Evolutionary conservation across 352 stramenopile genomes (phyloP).

Genomic region (Hyaloperonospora arabidopsidis): DNA sequence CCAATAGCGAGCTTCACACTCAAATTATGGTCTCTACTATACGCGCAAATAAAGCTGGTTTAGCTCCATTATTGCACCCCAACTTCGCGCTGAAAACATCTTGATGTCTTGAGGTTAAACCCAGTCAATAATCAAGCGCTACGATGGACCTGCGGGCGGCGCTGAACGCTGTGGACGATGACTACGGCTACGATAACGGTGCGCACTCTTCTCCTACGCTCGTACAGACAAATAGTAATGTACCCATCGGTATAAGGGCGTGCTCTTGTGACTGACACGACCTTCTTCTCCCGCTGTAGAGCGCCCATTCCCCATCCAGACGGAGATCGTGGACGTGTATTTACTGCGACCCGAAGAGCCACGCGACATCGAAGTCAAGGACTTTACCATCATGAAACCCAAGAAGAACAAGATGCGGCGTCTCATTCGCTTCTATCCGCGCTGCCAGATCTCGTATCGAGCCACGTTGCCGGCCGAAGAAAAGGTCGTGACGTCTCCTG

Average conservation of each 20-base stretch:
- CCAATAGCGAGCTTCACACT: no score
- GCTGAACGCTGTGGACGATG: conserved; percentile 22
- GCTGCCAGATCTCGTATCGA: conserved; percentile 67
- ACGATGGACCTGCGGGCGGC: conserved; percentile 21
- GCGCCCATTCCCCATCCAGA: conserved; percentile 26
- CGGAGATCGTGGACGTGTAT: conserved; percentile 67
- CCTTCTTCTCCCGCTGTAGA: conserved; percentile 4
- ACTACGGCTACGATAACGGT: conserved; percentile 20
- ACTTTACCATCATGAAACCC: conserved; percentile 80
- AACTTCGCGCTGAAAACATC: no score
- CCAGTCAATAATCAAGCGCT: no score
- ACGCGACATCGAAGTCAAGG: conserved; percentile 58
- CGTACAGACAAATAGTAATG: no score
- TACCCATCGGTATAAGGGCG: no score
- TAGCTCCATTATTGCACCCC: no score
- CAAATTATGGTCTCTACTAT: no score
- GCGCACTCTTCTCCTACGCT: background rate
- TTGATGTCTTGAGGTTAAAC: no score
- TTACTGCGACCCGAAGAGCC: conserved; percentile 54
- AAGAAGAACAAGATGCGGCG: conserved; percentile 75
- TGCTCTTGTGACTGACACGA: no score
- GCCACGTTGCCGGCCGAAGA: conserved; percentile 50
- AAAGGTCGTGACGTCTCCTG: conserved; percentile 44
- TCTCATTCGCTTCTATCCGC: conserved; percentile 55
- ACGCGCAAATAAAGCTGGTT: no score